Percentiles rank a stretch among this genome's conserved stretches.
phyloP scores from a whole-genome alignment of 352 stramenopile species.

The Pythium rhizo-oryzae region DNA sequence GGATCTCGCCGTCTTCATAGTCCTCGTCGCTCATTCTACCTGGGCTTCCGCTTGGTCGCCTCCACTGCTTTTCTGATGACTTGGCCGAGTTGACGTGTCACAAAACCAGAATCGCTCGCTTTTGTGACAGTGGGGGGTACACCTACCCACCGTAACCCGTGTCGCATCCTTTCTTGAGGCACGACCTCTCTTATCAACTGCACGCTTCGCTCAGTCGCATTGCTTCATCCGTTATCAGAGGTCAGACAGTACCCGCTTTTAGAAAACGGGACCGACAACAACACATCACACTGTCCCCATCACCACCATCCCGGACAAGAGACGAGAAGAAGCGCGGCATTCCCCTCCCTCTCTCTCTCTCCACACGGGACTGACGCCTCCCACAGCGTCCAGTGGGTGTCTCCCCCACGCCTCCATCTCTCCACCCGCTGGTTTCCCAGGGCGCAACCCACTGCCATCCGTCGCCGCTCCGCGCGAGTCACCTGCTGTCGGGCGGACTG shows the following conservation, averaged over 20 bases:
- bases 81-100: background rate
- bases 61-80: background rate
- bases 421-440: too few relatives aligned
- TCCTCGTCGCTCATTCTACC: conserved; percentile 35
- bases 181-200: background rate
- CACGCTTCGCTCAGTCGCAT: background rate
- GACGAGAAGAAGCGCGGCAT: too few relatives aligned
- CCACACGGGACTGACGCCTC: too few relatives aligned
- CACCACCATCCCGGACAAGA: background rate
- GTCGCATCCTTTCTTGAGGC: background rate
- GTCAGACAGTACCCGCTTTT: background rate
- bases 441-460: too few relatives aligned
- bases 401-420: too few relatives aligned
- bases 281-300: too few relatives aligned
- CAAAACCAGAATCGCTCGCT: background rate
- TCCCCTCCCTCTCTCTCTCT: too few relatives aligned
- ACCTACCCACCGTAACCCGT: background rate
- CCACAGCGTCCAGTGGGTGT: too few relatives aligned
- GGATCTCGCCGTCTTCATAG: conserved; percentile 77
- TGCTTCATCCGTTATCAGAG: background rate
- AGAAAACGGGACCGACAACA: background rate
- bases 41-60: conserved; percentile 2
- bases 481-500: too few relatives aligned
- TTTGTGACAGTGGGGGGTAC: background rate
- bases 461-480: too few relatives aligned